Base-by-base conservation (phyloP, 148 eudicot species). In the Amaranthus hypochondriacus region DNA sequence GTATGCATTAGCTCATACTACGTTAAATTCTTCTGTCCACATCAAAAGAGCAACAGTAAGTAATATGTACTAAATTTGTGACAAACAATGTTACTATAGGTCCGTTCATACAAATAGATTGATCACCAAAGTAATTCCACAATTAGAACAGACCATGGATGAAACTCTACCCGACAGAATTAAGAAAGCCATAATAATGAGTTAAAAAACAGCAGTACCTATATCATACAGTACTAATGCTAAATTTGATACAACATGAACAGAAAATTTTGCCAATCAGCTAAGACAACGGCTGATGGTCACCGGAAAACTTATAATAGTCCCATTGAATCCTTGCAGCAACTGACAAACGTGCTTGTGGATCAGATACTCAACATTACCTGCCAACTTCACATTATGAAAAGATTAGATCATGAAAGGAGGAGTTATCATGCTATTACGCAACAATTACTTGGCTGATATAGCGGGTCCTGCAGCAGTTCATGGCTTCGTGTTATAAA, bases 341-440 rank as follows among this genome's bases (percentile, higher is more conserved):
- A 7, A 13, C n/a, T 0, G 56, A 48, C 42, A 50, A 48, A 48
- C n/a, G 10, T 70, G 60, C 3, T 8, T 11, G 39, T 52, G 58
- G 56, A 66, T 46, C 47, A 80, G 70, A 69, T 75, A 76, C 69
- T 80, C 73, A 63, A 14, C 56, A 79, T 50, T 55, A 52, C 78
- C 82, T 79, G 79, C 66, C 55, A 69, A 56, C 39, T 67, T 54
- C 12, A 61, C 4, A 60, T 21, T 12, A 59, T 13, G 14, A 70
- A 0, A 28, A 0, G 39, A 67, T 67, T 18, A 15, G 57, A 68
- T 18, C 4, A 62, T 4, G 44, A 28, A 21, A 28, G 3, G 28
- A 62, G 10, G n/a, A n/a, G n/a, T 9, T 6, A 62, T 2, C 15
- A 18, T 15, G 28, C 44, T 43, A 18, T 18, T 18, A 0, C 39